Base-by-base conservation (phyloP, 2,329 filamentous ascomycete genomes). In the Aschersonia sp. region DNA sequence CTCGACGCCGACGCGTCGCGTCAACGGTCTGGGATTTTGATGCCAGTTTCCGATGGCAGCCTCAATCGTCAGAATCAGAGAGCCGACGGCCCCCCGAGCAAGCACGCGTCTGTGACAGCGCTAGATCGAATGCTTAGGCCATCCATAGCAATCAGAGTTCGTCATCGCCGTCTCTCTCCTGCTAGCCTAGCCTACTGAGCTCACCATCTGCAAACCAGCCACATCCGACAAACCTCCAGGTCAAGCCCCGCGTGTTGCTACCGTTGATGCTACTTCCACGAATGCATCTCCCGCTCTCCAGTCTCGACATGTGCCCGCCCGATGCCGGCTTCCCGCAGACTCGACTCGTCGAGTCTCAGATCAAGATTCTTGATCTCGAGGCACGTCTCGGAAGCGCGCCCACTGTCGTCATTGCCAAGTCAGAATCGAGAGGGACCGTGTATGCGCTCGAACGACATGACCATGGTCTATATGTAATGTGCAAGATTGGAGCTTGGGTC, bases 401-500 rank as follows among this genome's bases (percentile, higher is more conserved):
- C 10, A 73, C 72, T 50, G 66, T 85, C 12, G 70, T 87, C 7
- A 68, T 87, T 50, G 80, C 78, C 31, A 70, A 77, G 50, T 70
- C 75, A 43, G 76, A 82, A 43, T 66, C 71, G 30, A 73, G 70
- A 51, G 68, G 70, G 48, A 68, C 67, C 38, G 52, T 77, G 0
- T 84, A 78, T 58, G 81, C 74, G 9, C 65, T 86, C n/a, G 85
- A 89, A 65, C 72, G 77, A 30, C 77, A 85, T 38, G 67, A 71
- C 12, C 62, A 66, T 44, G 73, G 74, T 1, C 67, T 83, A 3
- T 89, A 85, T 59, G 75, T 77, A 9, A 60, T 87, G 30, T 89
- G 82, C 61, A 80, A 76, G 55, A 66, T 92, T 43, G 82, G 78
- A 2, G 62, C 68, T 28, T 86, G 83, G 82, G 71, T 85, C 29